Conservation (phyloP, 768 basidiomycete species). For the Cystobasidium onofrii region DNA sequence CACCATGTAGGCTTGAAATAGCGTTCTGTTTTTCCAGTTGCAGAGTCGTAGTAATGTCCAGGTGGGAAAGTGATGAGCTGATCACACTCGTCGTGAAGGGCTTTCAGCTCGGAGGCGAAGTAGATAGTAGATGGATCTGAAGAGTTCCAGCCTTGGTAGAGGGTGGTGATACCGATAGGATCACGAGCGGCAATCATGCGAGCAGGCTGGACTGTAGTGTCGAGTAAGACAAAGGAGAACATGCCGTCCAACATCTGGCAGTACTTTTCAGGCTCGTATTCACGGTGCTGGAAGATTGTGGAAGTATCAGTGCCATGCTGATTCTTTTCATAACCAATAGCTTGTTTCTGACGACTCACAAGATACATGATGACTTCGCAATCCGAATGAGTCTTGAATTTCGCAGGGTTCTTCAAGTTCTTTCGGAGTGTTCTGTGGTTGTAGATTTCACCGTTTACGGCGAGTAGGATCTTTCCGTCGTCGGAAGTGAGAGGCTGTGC, state of each 20-base stretch:
- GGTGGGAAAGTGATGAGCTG: slow-evolving; percentile 92
- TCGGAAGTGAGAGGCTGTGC: slow-evolving; percentile 87
- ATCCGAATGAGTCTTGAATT: slow-evolving; percentile 95
- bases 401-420: slow-evolving; percentile 55
- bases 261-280: slow-evolving; percentile 61
- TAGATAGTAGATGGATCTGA: slow-evolving; percentile 70
- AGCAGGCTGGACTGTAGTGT: slow-evolving; percentile 80
- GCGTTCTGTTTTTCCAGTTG: slow-evolving; percentile 63
- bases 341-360: slow-evolving; percentile 51
- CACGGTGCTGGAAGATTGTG: slow-evolving; percentile 87
- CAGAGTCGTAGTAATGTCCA: slow-evolving; percentile 89
- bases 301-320: too few species aligned
- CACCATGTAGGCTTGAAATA: slow-evolving; percentile 90
- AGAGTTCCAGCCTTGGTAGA: slow-evolving; percentile 93
- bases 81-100: slow-evolving; percentile 83
- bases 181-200: slow-evolving; percentile 93
- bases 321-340: too few species aligned
- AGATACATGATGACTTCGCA: slow-evolving; percentile 94
- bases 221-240: slow-evolving; percentile 95
- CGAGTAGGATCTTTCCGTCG: slow-evolving; percentile 71
- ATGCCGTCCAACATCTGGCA: slow-evolving; percentile 85
- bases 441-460: slow-evolving; percentile 99
- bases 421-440: slow-evolving; percentile 79
- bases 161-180: slow-evolving; percentile 94
- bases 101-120: slow-evolving; percentile 94